Percentiles rank a stretch among this genome's conserved stretches.
Evolutionary conservation across 2,329 filamentous ascomycete genomes (phyloP).

Genomic region (Epichloe elymi): DNA sequence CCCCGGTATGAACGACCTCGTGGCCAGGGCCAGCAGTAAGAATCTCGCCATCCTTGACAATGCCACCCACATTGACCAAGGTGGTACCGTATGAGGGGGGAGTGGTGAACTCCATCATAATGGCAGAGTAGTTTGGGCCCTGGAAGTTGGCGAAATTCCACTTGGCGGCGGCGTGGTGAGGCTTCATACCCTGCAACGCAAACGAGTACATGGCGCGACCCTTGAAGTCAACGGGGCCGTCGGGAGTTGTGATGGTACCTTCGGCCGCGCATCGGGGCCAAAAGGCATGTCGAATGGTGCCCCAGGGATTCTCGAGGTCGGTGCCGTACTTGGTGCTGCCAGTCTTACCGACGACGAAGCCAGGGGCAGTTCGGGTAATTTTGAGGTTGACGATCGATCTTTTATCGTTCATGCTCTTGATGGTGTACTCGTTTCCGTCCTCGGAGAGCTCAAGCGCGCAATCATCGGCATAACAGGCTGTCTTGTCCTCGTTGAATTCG

Average conservation of each 20-base stretch:
- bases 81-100: conserved; percentile 83
- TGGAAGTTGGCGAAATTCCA: conserved; percentile 97
- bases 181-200: conserved; percentile 96
- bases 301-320: conserved; percentile 78
- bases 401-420: conserved; percentile 82
- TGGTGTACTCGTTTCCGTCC: conserved; percentile 68
- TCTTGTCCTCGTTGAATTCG: conserved; percentile 73
- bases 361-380: conserved; percentile 61
- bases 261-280: conserved; percentile 80
- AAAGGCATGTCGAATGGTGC: conserved; percentile 80
- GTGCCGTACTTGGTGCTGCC: conserved; percentile 80
- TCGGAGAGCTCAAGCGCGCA: conserved; percentile 75
- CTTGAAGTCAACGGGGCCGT: conserved; percentile 69
- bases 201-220: conserved; percentile 71
- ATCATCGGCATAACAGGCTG: conserved; percentile 74
- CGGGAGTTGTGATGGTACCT: conserved; percentile 72
- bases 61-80: conserved; percentile 66
- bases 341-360: conserved; percentile 73
- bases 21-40: conserved; percentile 56
- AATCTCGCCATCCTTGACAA: conserved; percentile 71
- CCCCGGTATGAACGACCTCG: conserved; percentile 54
- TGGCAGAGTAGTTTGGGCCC: conserved; percentile 68
- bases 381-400: conserved; percentile 76
- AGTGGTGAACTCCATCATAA: conserved; percentile 94
- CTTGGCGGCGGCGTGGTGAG: conserved; percentile 79